These are phyloP conservation scores for Neotropicomus parvogracilis DNA, from an alignment of 1,284 basidiomycete species.

Conservation along the genomic window DNA sequence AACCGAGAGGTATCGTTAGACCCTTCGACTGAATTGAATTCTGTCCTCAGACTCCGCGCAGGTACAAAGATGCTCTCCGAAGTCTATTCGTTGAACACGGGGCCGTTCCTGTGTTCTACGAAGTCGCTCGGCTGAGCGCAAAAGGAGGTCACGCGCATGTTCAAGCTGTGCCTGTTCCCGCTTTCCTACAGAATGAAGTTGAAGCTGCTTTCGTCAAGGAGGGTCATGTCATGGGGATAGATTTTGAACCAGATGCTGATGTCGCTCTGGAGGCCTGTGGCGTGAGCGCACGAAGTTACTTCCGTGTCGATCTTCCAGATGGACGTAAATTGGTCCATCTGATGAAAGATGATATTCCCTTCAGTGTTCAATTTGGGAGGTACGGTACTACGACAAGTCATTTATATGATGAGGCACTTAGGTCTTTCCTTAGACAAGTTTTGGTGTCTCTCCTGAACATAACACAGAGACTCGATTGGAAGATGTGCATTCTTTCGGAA, in stretches of 20 bases:
- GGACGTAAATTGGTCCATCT: conserved; percentile 84
- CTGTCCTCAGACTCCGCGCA: conserved; percentile 30
- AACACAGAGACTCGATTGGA: conserved; percentile 86
- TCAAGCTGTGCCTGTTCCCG: conserved; percentile 81
- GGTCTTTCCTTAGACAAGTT: conserved; percentile 56
- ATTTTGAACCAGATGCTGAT: conserved; percentile 65
- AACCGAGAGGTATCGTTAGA: conserved; percentile 54
- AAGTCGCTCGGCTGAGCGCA: conserved; percentile 78
- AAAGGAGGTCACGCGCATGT: conserved; percentile 94
- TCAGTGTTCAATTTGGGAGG: conserved; percentile 92
- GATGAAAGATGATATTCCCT: conserved; percentile 72
- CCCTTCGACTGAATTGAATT: not conserved
- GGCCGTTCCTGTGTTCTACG: conserved; percentile 74
- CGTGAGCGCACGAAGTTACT: conserved; percentile 68
- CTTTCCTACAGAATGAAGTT: conserved; percentile 55
- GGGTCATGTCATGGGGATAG: conserved; percentile 60
- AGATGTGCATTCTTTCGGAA: conserved; percentile 74
- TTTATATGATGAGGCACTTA: conserved; percentile 1
- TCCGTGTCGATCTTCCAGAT: conserved; percentile 85
- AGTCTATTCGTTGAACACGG: conserved; percentile 70
- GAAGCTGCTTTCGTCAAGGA: conserved; percentile 69
- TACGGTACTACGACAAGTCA: conserved; percentile 38
- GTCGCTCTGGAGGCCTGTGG: conserved; percentile 55
- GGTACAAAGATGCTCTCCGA: conserved; percentile 76
- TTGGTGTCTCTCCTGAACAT: conserved; percentile 70